Conservation (phyloP, 768 basidiomycete species). For the Tulasnella sp. region DNA sequence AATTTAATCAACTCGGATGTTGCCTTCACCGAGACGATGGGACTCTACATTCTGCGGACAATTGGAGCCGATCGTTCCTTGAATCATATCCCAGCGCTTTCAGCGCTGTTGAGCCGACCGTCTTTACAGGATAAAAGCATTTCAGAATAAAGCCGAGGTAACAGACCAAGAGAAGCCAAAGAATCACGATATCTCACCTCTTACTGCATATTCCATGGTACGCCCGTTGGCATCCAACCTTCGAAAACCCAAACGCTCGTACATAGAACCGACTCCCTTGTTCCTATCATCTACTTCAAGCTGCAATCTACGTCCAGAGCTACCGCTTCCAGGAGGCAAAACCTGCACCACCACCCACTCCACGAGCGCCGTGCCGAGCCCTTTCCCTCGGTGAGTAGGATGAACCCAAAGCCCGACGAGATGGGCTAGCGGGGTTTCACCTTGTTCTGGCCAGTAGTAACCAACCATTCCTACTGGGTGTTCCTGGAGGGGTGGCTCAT, state of each 20-base stretch:
- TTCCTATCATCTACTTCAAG: neutral
- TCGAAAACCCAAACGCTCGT: neutral
- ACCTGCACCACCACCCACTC: neutral
- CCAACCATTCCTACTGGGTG: neutral
- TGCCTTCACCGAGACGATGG: too few species aligned
- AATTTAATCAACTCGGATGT: too few species aligned
- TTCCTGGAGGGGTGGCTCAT: neutral
- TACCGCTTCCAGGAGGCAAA: neutral
- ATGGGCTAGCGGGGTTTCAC: neutral
- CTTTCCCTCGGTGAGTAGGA: neutral
- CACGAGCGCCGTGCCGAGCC: neutral
- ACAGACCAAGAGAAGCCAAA: too few species aligned
- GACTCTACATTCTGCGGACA: too few species aligned
- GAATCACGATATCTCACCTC: too few species aligned
- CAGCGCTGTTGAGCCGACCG: too few species aligned
- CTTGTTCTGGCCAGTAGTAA: neutral
- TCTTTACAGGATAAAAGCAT: too few species aligned
- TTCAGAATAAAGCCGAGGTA: too few species aligned
- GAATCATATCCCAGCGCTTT: too few species aligned
- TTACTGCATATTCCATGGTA: neutral
- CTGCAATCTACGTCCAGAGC: neutral
- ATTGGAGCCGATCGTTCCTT: too few species aligned
- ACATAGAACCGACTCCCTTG: neutral
- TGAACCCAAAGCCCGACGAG: slow-evolving; percentile 1
- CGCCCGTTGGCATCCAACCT: neutral